Base-by-base conservation (phyloP, 228 moss, liverwort and hornwort genomes). In the Sphagnum magellanicum region DNA sequence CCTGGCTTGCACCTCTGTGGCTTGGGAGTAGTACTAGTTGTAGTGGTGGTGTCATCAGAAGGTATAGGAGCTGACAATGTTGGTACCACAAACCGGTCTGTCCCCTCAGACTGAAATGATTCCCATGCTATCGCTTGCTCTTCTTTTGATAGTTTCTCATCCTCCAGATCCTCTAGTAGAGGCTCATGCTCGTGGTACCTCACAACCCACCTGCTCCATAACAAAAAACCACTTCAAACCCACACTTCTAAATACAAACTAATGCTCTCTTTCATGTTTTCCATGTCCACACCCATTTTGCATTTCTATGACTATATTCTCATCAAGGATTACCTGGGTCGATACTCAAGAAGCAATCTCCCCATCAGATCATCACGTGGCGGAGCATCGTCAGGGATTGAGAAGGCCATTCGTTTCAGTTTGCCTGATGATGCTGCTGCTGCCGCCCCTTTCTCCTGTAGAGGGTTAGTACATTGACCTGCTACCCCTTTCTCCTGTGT, bases 141-240 rank as follows among this genome's bases (percentile, higher is more conserved):
- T 73, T 98, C 98, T 67, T 70, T 79, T 13, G 87, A 85, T 14
- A 98, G 89, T 65, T 82, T 92, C 72, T 98, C 98, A 7, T 90
- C 92, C 67, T 94, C 94, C 79, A 80, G 77, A 69, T 98, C 91
- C 74, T 90, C 90, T 72, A 98, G 64, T 32, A 98, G 81, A 10
- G 98, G 89, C 61, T 98, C 98, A 69, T 98, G 94, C 74, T 98
- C 92, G 74, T 92, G 98, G 68, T 98, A 98, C 72, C 90, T 78
- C 63, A 81, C 85, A 49, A 98, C 80, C 92, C 94, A 98, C 75
- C 98, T 98, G 74, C 60, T 51, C 70, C 73, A 64, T 49, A 77
- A 47, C 48, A 48, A 64, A 49, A 64, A 10, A 16, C 32, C 32
- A 32, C 2, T 32, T 32, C 32, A 10, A 4, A 46, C 46, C 5